phyloP scores from a whole-genome alignment of 306 rosid genomes.

The Spatholobus suberectus region DNA sequence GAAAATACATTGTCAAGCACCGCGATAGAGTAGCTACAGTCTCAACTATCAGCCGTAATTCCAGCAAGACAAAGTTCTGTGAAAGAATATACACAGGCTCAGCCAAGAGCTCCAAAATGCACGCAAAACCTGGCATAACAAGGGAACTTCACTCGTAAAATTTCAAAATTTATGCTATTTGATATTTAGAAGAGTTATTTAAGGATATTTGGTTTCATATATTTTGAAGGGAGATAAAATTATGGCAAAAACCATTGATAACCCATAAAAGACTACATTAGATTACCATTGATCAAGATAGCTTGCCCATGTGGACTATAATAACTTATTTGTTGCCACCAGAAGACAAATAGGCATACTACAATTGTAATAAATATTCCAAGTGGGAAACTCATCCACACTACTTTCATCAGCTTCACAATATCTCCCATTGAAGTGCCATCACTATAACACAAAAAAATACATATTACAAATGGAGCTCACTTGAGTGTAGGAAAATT shows the following conservation, averaged over 20 bases:
- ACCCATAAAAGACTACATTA: conserved; percentile 11
- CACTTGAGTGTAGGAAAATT: background rate
- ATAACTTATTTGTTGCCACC: conserved; percentile 76
- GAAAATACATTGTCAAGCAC: conserved; percentile 75
- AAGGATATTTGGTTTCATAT: conserved; percentile 12
- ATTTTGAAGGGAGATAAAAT: conserved; percentile 9
- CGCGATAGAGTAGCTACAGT: conserved; percentile 82
- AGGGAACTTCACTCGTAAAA: conserved; percentile 35
- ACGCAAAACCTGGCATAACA: conserved; percentile 76
- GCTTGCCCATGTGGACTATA: conserved; percentile 82
- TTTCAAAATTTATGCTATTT: background rate
- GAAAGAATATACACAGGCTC: conserved; percentile 93
- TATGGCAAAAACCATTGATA: conserved; percentile 11
- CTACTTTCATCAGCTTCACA: conserved; percentile 82
- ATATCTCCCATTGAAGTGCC: conserved; percentile 65
- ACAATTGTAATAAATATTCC: conserved; percentile 71
- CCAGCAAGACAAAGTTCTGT: conserved; percentile 84
- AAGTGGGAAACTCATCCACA: conserved; percentile 86
- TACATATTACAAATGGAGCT: conserved; percentile 13
- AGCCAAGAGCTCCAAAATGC: conserved; percentile 92
- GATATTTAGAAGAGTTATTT: conserved; percentile 27
- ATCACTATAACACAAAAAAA: conserved; percentile 57
- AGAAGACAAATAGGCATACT: conserved; percentile 70
- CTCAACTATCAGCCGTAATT: conserved; percentile 81
- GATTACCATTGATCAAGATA: conserved; percentile 87